Base-by-base conservation (phyloP, 73 alveolate genomes). In the Paramecium sonneborni region DNA sequence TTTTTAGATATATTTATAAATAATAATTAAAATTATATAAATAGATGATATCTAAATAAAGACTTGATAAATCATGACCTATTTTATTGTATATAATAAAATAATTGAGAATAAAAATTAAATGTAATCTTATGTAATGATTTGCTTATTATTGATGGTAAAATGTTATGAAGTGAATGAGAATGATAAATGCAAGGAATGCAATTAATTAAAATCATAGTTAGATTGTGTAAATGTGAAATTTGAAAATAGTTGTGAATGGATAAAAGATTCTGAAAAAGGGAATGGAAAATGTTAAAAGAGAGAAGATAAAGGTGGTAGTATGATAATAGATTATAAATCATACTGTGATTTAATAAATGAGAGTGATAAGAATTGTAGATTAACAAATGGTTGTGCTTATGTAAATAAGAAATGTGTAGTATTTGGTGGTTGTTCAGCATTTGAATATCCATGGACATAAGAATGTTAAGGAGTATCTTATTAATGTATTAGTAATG, bases 391-490 rank as follows among this genome's bases (percentile, higher is more conserved):
- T 46, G 86, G 67, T 9, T 72, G 86, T 37, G 86, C 86, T 32
- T 72, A 35, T 37, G 1, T 72, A 1, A 12, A 72, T 34, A 18
- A 37, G 18, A 72, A 72, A 34, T 72, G 67, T 18, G 1, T 34
- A 10, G 26, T 9, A 6, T 72, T 72, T 72, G 41, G 55, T 14
- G 90, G 90, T 18, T 79, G 90, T 24, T 43, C 76, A 20, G 74
- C 90, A 2, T 79, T 41, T 44, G 74, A 14, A 7, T 23, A 39
- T 20, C 9, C 69, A 7, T 9, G 44, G 5, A 76, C 38, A 6
- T 24, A 9, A 1, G 89, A 18, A 12, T 76, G 89, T 24, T 32
- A 76, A 39, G 72, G 24, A 23, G 14, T 76, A n/a, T 76, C 89
- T 15, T 28, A 38, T 76, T 24, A 39, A 44, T 76, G 89, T 8